phyloP scores from a whole-genome alignment of 768 basidiomycete species.

The Panellus pusillus region DNA sequence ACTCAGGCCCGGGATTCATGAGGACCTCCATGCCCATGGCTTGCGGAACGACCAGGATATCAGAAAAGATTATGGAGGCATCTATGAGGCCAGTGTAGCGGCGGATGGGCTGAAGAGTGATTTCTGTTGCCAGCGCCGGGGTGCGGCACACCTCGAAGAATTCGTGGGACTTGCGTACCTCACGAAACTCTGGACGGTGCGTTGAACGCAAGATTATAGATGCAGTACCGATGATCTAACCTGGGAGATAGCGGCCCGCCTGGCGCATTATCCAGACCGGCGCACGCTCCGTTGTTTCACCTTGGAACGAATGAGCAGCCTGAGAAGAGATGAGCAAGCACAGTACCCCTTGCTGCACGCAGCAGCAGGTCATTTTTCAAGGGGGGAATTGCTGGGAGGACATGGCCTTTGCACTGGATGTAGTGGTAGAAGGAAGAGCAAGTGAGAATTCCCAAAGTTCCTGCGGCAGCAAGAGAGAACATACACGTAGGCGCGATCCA shows the following conservation, averaged over 20 bases:
- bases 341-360: slow-evolving; percentile 77
- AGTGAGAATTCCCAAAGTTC: slow-evolving; percentile 11
- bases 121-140: slow-evolving; percentile 82
- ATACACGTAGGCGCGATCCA: slow-evolving; percentile 11
- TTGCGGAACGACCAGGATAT: slow-evolving; percentile 97
- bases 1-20: slow-evolving; percentile 91
- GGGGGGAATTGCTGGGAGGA: slow-evolving; percentile 53
- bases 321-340: neutral
- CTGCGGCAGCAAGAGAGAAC: slow-evolving; percentile 5
- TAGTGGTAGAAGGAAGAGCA: slow-evolving; percentile 19
- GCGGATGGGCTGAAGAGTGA: slow-evolving; percentile 93
- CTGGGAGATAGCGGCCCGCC: slow-evolving; percentile 93
- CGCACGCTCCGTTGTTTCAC: slow-evolving; percentile 84
- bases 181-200: slow-evolving; percentile 74
- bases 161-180: slow-evolving; percentile 80
- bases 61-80: slow-evolving; percentile 96
- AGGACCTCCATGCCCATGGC: slow-evolving; percentile 95
- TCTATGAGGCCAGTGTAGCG: slow-evolving; percentile 86
- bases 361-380: slow-evolving; percentile 86
- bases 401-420: slow-evolving; percentile 29
- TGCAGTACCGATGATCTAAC: slow-evolving; percentile 39
- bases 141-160: slow-evolving; percentile 97
- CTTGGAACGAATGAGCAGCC: slow-evolving; percentile 33
- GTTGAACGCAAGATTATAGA: slow-evolving; percentile 5
- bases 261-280: slow-evolving; percentile 99